Evolutionary conservation across 805 yeast genomes (phyloP).

Genomic region (Ogataea kodamae): DNA sequence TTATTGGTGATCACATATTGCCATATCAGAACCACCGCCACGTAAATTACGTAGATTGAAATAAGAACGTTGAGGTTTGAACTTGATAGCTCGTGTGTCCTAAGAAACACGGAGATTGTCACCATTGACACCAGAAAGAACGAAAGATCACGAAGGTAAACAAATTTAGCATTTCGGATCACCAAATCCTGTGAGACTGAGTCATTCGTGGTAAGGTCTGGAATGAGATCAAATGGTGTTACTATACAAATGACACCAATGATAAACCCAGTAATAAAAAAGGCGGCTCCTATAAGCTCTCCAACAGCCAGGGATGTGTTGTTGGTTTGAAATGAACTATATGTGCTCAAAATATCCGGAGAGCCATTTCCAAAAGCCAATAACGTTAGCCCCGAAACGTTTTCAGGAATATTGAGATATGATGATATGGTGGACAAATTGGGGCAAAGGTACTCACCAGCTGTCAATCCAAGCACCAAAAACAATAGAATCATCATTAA

Average conservation of each 20-base stretch:
- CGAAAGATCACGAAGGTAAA: slow-evolving; percentile 59
- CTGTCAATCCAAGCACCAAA: slow-evolving; percentile 69
- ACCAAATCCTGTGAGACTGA: slow-evolving; percentile 7
- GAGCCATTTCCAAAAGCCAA: slow-evolving; percentile 91
- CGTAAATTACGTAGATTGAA: slow-evolving; percentile 56
- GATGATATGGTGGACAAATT: slow-evolving; percentile 69
- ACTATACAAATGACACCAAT: slow-evolving; percentile 74
- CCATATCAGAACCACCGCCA: slow-evolving; percentile 44
- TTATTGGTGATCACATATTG: slow-evolving; percentile 33
- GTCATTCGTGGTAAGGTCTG: slow-evolving; percentile 9
- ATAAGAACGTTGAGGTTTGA: slow-evolving; percentile 57
- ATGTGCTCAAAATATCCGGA: slow-evolving; percentile 85
- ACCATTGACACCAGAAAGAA: slow-evolving; percentile 55
- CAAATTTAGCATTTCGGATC: slow-evolving; percentile 34
- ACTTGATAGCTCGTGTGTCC: slow-evolving; percentile 49
- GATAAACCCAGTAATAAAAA: slow-evolving; percentile 75
- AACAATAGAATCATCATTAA: slow-evolving; percentile 43
- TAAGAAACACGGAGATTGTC: slow-evolving; percentile 45
- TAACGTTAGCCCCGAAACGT: slow-evolving; percentile 82
- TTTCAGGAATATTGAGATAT: slow-evolving; percentile 65
- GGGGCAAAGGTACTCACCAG: slow-evolving; percentile 82
- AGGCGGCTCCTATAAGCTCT: slow-evolving; percentile 87
- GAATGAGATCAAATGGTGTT: slow-evolving; percentile 55
- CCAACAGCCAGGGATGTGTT: slow-evolving; percentile 79
- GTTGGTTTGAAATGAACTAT: slow-evolving; percentile 68